Evolutionary conservation across 441 rosid species (phyloP).

Genomic region (Adansonia grandidieri): DNA sequence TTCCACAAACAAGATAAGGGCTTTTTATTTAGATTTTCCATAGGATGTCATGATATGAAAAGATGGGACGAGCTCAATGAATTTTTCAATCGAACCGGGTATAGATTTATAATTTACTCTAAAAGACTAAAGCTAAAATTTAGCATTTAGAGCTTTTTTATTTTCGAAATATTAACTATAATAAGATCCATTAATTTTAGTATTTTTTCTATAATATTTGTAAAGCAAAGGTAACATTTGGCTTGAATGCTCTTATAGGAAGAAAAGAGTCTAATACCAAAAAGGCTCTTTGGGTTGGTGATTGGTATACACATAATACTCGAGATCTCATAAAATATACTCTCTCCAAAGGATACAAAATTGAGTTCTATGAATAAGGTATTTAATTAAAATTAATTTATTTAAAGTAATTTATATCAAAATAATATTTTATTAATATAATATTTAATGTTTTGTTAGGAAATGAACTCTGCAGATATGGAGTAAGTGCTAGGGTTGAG

Average conservation of each 20-base stretch:
- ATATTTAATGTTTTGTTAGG: conserved; percentile 35
- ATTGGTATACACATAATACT: conserved; percentile 51
- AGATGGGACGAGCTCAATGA: too few species aligned
- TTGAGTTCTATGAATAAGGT: conserved; percentile 71
- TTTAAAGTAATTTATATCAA: background rate
- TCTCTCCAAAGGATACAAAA: conserved; percentile 52
- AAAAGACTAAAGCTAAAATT: background rate
- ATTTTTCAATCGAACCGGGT: conserved; percentile 58
- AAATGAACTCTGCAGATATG: conserved; percentile 65
- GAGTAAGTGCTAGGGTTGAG: conserved; percentile 53
- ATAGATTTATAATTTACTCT: background rate
- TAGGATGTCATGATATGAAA: too few species aligned
- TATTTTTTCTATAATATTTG: background rate
- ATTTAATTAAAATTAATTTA: background rate
- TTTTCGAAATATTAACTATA: background rate
- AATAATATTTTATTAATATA: background rate
- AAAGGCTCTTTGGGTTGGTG: conserved; percentile 42
- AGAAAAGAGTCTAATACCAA: conserved; percentile 30
- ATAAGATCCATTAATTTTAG: background rate
- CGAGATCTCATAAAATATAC: conserved; percentile 54
- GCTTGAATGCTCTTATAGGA: conserved; percentile 59
- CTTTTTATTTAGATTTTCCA: too few species aligned
- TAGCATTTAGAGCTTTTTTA: background rate
- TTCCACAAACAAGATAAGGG: too few species aligned
- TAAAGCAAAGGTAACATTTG: conserved; percentile 54